These are phyloP conservation scores for Cyphellophora europaea DNA, from an alignment of 2,329 filamentous ascomycete genomes.

Conservation along the genomic window DNA sequence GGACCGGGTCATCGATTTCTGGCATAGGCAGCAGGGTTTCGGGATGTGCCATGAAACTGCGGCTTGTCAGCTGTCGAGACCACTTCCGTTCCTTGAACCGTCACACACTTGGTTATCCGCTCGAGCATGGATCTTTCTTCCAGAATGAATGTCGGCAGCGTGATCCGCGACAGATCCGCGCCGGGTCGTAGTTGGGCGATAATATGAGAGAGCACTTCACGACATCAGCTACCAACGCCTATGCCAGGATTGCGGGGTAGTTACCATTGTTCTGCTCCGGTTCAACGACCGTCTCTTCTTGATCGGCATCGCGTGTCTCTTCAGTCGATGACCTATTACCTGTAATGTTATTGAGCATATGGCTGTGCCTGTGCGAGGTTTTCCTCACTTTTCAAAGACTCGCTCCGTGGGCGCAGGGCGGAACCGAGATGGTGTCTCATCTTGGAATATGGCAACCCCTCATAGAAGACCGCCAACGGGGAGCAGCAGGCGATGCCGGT, in stretches of 20 bases:
- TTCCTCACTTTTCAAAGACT: constrained; percentile 12
- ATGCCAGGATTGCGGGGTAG: constrained; percentile 21
- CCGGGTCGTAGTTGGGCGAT: constrained; percentile 94
- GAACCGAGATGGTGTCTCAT: constrained; percentile 18
- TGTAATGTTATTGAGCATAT: constrained; percentile 18
- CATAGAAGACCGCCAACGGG: no score
- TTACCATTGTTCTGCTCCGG: constrained; percentile 88
- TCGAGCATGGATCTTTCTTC: constrained; percentile 97
- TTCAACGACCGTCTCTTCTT: constrained; percentile 67
- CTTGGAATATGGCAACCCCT: constrained; percentile 4
- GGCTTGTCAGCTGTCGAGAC: constrained; percentile 16
- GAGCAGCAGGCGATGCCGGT: no score
- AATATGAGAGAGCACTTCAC: constrained; percentile 85
- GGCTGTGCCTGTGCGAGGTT: no score
- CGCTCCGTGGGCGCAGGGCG: constrained; percentile 17
- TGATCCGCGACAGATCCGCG: constrained; percentile 88
- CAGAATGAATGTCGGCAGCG: constrained; percentile 93
- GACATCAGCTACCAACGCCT: constrained; percentile 12
- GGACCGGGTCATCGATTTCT: constrained; percentile 74
- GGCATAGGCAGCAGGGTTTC: constrained; percentile 88
- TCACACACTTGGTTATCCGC: constrained; percentile 85
- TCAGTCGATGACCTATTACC: constrained; percentile 49
- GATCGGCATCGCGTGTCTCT: constrained; percentile 32
- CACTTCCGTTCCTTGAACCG: neutral
- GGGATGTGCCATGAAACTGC: constrained; percentile 97